These are phyloP conservation scores for Arxiozyma bovina DNA, from an alignment of 1,139 yeast genomes.

Conservation along the genomic window DNA sequence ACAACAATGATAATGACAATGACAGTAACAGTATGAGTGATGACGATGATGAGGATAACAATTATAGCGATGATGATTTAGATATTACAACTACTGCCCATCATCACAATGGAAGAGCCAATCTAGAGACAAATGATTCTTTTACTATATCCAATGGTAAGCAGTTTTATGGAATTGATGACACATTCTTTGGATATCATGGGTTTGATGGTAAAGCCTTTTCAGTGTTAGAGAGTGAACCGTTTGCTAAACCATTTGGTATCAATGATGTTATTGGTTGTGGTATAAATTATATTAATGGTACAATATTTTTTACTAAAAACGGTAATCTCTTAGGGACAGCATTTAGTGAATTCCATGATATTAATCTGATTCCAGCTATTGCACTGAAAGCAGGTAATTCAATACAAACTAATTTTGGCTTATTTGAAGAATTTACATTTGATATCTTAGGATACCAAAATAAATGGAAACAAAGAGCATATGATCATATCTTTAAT, in stretches of 20 bases:
- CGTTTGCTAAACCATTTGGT: slow-evolving; percentile 42
- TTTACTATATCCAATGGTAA: neutral
- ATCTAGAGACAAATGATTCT: neutral
- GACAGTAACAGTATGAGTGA: neutral
- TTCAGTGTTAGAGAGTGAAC: slow-evolving; percentile 32
- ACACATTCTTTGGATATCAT: slow-evolving; percentile 48
- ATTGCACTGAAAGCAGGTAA: slow-evolving; percentile 45
- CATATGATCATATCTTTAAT: slow-evolving; percentile 26
- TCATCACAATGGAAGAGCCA: slow-evolving; percentile 24
- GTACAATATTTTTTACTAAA: slow-evolving; percentile 65
- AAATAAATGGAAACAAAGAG: slow-evolving; percentile 35
- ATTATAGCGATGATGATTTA: slow-evolving; percentile 11
- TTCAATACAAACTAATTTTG: slow-evolving; percentile 60
- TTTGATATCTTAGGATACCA: slow-evolving; percentile 68
- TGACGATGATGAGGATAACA: slow-evolving; percentile 1
- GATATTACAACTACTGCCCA: slow-evolving; percentile 16
- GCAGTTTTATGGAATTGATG: slow-evolving; percentile 36
- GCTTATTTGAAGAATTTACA: slow-evolving; percentile 47
- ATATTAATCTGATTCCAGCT: slow-evolving; percentile 37
- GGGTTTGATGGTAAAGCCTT: slow-evolving; percentile 49
- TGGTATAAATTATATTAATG: slow-evolving; percentile 64
- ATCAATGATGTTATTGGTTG: slow-evolving; percentile 68
- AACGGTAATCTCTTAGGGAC: slow-evolving; percentile 61
- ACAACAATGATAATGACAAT: neutral
- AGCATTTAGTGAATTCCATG: slow-evolving; percentile 41